Conservation (phyloP, 129 eudicot genomes). For the Flaveria linearis region DNA sequence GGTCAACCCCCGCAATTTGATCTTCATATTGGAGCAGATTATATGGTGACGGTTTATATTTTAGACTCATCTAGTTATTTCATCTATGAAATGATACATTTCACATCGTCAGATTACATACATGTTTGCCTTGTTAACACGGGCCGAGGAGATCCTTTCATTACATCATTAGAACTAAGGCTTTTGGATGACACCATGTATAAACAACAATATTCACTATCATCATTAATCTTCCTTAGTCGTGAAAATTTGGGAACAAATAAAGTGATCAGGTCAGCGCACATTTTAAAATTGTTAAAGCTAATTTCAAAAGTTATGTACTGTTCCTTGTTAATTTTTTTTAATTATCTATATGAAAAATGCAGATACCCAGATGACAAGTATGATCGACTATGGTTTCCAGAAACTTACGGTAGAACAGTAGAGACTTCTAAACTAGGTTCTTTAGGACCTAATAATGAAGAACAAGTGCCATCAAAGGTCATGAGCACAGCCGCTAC, state of each 20-base stretch:
- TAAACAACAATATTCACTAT: neutral
- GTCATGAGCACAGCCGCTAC: conserved; percentile 35
- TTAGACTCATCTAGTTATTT: neutral
- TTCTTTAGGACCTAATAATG: neutral
- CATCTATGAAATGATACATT: conserved; percentile 50
- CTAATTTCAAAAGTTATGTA: too few relatives aligned
- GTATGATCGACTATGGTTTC: too few relatives aligned
- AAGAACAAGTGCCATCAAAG: neutral
- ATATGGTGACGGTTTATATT: conserved; percentile 32
- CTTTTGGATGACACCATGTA: neutral
- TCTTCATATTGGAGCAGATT: conserved; percentile 45
- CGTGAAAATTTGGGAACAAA: neutral
- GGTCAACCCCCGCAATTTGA: conserved; percentile 38
- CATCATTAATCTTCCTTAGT: too few relatives aligned
- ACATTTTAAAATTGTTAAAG: neutral
- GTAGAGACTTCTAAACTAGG: neutral
- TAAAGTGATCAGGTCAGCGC: neutral
- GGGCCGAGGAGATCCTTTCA: conserved; percentile 30
- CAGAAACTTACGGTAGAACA: too few relatives aligned
- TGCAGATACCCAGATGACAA: too few relatives aligned
- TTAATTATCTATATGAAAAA: too few relatives aligned
- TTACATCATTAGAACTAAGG: conserved; percentile 32
- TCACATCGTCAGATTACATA: conserved; percentile 30
- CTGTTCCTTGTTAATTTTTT: too few relatives aligned
- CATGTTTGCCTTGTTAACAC: conserved; percentile 38